Percentiles rank a stretch among this genome's conserved stretches.
Evolutionary conservation across 73 alveolate genomes (phyloP).

Genomic region (Chromera velia): DNA sequence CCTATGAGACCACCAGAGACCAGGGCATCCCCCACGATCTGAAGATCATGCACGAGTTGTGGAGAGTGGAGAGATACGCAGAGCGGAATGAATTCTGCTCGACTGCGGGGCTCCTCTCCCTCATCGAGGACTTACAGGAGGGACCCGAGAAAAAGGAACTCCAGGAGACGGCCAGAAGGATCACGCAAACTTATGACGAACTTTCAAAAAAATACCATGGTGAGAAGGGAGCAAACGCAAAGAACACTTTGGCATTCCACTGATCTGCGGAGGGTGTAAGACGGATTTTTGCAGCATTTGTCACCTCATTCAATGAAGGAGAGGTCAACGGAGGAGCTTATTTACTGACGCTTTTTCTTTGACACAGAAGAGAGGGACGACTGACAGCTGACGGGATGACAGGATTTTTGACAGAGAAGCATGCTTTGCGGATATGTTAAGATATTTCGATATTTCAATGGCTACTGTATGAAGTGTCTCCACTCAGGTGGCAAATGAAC

Average conservation of each 20-base stretch:
- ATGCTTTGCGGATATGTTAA: no score
- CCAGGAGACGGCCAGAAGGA: neutral
- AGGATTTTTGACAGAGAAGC: no score
- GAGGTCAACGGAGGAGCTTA: no score
- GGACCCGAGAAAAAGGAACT: neutral
- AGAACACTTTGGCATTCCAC: slow-evolving; percentile 19
- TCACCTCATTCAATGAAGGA: no score
- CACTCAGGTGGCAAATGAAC: no score
- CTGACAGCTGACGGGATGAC: no score
- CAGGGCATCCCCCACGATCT: slow-evolving; percentile 27
- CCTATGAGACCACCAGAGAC: slow-evolving; percentile 18
- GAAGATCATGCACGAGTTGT: slow-evolving; percentile 26
- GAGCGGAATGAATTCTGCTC: slow-evolving; percentile 20
- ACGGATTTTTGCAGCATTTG: no score
- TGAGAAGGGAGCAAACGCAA: slow-evolving; percentile 16
- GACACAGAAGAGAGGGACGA: no score
- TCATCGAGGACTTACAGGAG: neutral
- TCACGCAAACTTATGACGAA: slow-evolving; percentile 10
- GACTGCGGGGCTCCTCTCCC: neutral
- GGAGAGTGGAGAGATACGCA: slow-evolving; percentile 24
- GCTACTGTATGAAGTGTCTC: no score
- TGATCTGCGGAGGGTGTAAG: no score
- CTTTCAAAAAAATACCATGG: slow-evolving; percentile 4
- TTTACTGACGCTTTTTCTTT: no score
- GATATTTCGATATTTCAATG: no score